Evolutionary conservation across 2,329 filamentous ascomycete genomes (phyloP).

Genomic region (Ambrosiella cleistominuta): DNA sequence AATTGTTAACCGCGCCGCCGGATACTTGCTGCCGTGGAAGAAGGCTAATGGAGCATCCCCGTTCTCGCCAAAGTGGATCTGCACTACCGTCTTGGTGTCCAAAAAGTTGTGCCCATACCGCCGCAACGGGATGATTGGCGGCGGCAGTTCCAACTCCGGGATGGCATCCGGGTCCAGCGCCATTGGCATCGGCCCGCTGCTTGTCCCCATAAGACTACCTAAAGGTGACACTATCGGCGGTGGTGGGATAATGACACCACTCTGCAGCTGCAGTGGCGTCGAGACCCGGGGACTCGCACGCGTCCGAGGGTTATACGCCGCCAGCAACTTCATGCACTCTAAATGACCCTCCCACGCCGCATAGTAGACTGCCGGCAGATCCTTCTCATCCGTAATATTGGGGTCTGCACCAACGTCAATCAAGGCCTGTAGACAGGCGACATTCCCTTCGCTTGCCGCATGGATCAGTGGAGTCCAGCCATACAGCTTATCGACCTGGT

Average conservation of each 20-base stretch:
- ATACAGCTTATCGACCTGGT: constrained; percentile 89
- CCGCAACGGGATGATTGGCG: constrained; percentile 85
- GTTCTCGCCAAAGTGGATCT: constrained; percentile 63
- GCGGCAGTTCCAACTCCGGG: constrained; percentile 76
- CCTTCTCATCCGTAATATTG: constrained; percentile 77
- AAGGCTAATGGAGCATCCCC: constrained; percentile 69
- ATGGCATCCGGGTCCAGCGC: constrained; percentile 72
- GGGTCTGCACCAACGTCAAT: constrained; percentile 64
- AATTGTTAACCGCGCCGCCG: constrained; percentile 83
- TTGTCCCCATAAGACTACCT: constrained; percentile 26
- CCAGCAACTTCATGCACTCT: constrained; percentile 80
- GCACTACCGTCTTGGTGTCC: constrained; percentile 90
- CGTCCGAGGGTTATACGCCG: constrained; percentile 34
- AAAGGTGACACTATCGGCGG: constrained; percentile 23
- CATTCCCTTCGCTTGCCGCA: constrained; percentile 88
- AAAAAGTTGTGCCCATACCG: constrained; percentile 97
- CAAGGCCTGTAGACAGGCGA: constrained; percentile 67
- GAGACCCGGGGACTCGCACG: constrained; percentile 25
- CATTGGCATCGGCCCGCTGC: constrained; percentile 39
- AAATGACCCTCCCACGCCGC: constrained; percentile 95
- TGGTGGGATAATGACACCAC: constrained; percentile 17
- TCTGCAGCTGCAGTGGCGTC: not conserved
- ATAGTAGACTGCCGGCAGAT: constrained; percentile 89
- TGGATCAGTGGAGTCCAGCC: constrained; percentile 96
- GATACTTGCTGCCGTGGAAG: constrained; percentile 93